A percentile compares a stretch with the other conserved stretches of the same genome.
Evolutionary conservation across 371 early-diverging fungal species (phyloP).

Genomic region (Amoeboaphelidium protococcarum): DNA sequence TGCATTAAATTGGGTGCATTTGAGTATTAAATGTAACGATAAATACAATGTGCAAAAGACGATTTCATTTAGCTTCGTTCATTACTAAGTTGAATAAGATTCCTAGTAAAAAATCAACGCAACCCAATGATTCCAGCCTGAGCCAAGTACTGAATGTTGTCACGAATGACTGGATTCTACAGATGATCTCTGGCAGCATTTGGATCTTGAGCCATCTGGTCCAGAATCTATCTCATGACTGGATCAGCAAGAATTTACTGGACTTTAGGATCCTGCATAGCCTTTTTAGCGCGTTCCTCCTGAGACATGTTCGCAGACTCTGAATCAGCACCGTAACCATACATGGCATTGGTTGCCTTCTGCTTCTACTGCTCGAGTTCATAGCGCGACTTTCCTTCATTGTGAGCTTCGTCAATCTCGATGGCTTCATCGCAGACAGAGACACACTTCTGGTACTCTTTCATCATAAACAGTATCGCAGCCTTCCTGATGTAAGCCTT

Average conservation of each 20-base stretch:
- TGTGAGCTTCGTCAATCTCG: conserved; percentile 26
- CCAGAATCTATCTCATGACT: conserved; percentile 79
- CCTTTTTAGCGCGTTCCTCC: conserved; percentile 55
- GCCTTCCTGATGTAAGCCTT: conserved; percentile 95
- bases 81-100: too few relatives aligned
- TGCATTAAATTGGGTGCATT: too few relatives aligned
- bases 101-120: too few relatives aligned
- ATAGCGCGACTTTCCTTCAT: conserved; percentile 42
- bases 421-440: conserved; percentile 51
- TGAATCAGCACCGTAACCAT: conserved; percentile 13
- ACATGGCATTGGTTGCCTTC: conserved; percentile 52
- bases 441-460: conserved; percentile 55
- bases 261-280: conserved; percentile 75
- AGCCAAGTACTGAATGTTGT: conserved; percentile 74
- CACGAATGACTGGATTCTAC: conserved; percentile 79
- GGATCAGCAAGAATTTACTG: conserved; percentile 68
- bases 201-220: conserved; percentile 90
- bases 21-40: too few relatives aligned
- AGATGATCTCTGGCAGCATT: conserved; percentile 49
- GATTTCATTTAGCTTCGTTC: too few relatives aligned
- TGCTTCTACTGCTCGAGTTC: conserved; percentile 43
- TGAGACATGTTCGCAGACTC: conserved; percentile 18
- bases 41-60: too few relatives aligned
- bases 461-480: conserved; percentile 58
- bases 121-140: conserved; percentile 45